Conservation (phyloP, 192 early-diverging fungal species). For the Coemansia erecta region DNA sequence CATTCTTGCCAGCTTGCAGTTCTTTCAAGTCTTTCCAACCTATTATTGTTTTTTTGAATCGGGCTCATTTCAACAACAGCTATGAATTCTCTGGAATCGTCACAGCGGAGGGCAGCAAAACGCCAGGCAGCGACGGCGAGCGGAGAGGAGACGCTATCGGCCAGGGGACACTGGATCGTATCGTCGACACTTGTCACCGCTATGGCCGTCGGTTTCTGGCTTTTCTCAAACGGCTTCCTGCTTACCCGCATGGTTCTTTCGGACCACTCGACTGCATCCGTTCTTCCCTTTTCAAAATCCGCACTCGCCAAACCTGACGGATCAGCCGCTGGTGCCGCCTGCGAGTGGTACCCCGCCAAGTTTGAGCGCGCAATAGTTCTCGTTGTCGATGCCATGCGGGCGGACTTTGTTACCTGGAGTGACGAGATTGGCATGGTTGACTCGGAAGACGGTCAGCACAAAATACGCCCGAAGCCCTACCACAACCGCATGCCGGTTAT, state of each 20-base stretch:
- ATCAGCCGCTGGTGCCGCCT: background rate
- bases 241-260: conserved; percentile 64
- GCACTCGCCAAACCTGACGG: too few species aligned
- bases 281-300: conserved; percentile 6
- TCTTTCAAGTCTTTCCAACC: too few species aligned
- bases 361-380: conserved; percentile 66
- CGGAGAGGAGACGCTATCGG: conserved; percentile 3
- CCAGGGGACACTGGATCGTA: conserved; percentile 29
- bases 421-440: conserved; percentile 13
- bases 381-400: conserved; percentile 72
- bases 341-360: conserved; percentile 46
- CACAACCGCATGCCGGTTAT: conserved; percentile 51
- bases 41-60: too few species aligned
- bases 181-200: conserved; percentile 15
- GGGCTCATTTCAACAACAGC: too few species aligned
- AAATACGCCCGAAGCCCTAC: conserved; percentile 23
- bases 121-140: too few species aligned
- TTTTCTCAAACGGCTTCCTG: conserved; percentile 72
- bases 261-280: conserved; percentile 47
- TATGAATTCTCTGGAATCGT: too few species aligned
- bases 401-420: conserved; percentile 63
- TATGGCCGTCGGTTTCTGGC: conserved; percentile 54
- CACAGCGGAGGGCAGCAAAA: too few species aligned
- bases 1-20: too few species aligned
- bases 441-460: background rate